Evolutionary conservation across 805 yeast species (phyloP).

Genomic region (Lipomyces yamadae): DNA sequence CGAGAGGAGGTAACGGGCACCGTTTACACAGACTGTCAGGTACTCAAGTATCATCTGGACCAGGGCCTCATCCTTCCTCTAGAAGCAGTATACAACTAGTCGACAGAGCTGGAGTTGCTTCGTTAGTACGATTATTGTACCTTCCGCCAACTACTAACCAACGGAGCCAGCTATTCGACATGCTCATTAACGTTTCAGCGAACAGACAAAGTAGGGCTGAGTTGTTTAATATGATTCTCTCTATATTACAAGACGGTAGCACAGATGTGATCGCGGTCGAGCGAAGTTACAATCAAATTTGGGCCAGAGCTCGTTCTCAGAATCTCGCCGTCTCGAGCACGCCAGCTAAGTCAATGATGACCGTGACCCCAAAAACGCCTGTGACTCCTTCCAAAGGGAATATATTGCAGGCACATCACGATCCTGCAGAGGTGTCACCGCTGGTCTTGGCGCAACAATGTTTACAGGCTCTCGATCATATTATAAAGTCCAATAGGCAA

Average conservation of each 20-base stretch:
- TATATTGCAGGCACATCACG: constrained; percentile 6
- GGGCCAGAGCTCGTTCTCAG: constrained; percentile 53
- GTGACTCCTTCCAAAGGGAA: constrained; percentile 20
- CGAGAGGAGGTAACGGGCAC: constrained; percentile 9
- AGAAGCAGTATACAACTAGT: constrained; percentile 64
- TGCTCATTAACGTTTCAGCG: constrained; percentile 69
- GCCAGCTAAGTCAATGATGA: constrained; percentile 31
- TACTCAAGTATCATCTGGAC: constrained; percentile 30
- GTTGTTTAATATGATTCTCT: constrained; percentile 66
- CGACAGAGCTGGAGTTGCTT: constrained; percentile 75
- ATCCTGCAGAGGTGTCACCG: constrained; percentile 60
- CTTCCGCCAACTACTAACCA: constrained; percentile 67
- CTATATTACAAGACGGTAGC: constrained; percentile 78
- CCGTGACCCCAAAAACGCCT: constrained; percentile 33
- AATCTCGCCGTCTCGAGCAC: constrained; percentile 33
- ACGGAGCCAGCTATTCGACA: constrained; percentile 65
- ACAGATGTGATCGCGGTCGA: constrained; percentile 64
- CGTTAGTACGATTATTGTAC: constrained; percentile 71
- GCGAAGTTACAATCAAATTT: constrained; percentile 61
- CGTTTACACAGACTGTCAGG: constrained; percentile 17
- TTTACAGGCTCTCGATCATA: constrained; percentile 71
- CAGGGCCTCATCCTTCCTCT: constrained; percentile 47
- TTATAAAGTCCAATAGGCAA: constrained; percentile 69
- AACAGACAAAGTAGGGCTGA: constrained; percentile 81
- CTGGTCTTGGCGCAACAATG: constrained; percentile 75